Evolutionary conservation across 1,139 yeast genomes (phyloP).

Genomic region (Nakaseomyces glabratus): DNA sequence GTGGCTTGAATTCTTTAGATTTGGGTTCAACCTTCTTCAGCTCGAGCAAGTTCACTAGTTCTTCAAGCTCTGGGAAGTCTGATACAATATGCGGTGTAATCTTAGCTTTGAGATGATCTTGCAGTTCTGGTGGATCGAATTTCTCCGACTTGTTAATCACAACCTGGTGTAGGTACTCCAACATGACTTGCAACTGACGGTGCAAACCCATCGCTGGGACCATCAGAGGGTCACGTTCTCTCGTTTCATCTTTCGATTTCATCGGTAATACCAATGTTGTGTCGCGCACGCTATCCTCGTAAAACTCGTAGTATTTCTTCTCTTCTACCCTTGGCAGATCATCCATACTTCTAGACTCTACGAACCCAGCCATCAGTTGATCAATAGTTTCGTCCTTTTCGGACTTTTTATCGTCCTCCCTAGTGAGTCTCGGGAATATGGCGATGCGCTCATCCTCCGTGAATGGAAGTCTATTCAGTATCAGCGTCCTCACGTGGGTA

Average conservation of each 20-base stretch:
- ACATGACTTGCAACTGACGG: conserved; percentile 21
- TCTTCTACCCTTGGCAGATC: conserved; percentile 10
- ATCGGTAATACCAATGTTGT: conserved; percentile 20
- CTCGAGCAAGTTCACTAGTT: conserved; percentile 14
- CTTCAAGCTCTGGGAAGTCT: conserved; percentile 7
- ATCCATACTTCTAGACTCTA: conserved; percentile 24
- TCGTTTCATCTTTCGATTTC: conserved; percentile 2
- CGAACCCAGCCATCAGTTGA: conserved; percentile 19
- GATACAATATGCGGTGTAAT: conserved; percentile 14
- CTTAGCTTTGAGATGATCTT: conserved; percentile 11
- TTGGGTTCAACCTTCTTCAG: conserved; percentile 14
- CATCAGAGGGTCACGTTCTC: conserved; percentile 17
- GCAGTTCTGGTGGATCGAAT: conserved; percentile 19
- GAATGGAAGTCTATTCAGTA: conserved; percentile 54
- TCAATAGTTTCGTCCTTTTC: conserved; percentile 20
- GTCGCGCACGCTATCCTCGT: conserved; percentile 8
- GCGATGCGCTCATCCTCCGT: conserved; percentile 68
- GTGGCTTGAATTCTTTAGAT: conserved; percentile 9
- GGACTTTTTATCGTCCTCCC: conserved; percentile 20
- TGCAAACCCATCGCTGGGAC: conserved; percentile 23
- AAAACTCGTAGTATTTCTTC: conserved; percentile 13
- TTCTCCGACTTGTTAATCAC: conserved; percentile 12
- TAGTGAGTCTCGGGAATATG: conserved; percentile 42
- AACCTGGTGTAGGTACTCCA: conserved; percentile 24
- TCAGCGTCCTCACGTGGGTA: conserved; percentile 24